Evolutionary conservation across 179 eudicot species (phyloP), one percentile per base, ranked within the genome.

Genomic region (Patellifolia procumbens): DNA sequence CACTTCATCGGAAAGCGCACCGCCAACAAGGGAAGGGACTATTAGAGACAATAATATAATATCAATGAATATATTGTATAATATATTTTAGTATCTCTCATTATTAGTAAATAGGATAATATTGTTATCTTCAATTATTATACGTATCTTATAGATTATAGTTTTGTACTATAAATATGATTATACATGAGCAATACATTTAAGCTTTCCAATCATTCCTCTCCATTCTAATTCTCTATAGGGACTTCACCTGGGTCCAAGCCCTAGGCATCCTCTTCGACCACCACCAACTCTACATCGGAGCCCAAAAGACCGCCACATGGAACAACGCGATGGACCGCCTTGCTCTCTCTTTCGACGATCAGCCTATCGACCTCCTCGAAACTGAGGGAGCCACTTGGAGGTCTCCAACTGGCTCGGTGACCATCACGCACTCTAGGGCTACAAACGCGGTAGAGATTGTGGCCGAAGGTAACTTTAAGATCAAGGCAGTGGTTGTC

Each of bases 211-310:
- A n/a, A n/a, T n/a, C n/a, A n/a, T n/a, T n/a, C n/a, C n/a, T n/a
- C n/a, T n/a, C n/a, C n/a, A n/a, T n/a, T n/a, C n/a, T n/a, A n/a
- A n/a, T n/a, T n/a, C n/a, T n/a, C n/a, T n/a, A n/a, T n/a, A n/a
- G n/a, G n/a, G n/a, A 90, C 86, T 90, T 90, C 84, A 91, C 94
- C 2, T 90, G 94, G 97, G 90, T 90, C 49, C 89, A 90, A 43
- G 83, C 91, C 68, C 84, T 91, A 0, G 94, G 89, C 13, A 78
- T 91, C 78, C 87, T 87, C 78, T 91, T 89, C 58, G 81, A 82
- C 81, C 49, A 79, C 79, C 90, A 91, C 76, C 75, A 82, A 19
- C 68, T 91, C 77, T 88, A 75, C 80, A 24, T 91, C 5, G 92
- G 87, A 3, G 94, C 97, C 52, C 74, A 73, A 32, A 90, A 86